Evolutionary conservation across 805 yeast genomes (phyloP).

Genomic region (Candida multigemmis): DNA sequence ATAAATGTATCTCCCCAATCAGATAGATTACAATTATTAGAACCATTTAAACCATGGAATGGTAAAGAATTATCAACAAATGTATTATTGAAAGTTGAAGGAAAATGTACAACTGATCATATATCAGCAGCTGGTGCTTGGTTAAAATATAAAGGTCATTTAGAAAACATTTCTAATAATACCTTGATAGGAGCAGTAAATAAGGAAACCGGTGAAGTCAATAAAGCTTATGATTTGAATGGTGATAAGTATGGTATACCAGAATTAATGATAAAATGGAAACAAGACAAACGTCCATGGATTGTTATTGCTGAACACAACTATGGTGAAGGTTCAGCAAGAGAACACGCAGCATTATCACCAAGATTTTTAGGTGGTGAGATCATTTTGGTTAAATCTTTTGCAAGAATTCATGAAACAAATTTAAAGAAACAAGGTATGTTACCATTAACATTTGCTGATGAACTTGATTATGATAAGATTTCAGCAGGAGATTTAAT

Average conservation of each 20-base stretch:
- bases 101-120: slow-evolving; percentile 97
- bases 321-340: slow-evolving; percentile 98
- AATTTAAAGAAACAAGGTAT: slow-evolving; percentile 97
- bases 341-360: slow-evolving; percentile 97
- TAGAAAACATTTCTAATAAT: slow-evolving; percentile 91
- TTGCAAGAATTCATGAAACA: slow-evolving; percentile 98
- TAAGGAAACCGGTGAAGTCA: slow-evolving; percentile 94
- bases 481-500: slow-evolving; percentile 70
- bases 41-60: slow-evolving; percentile 82
- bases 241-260: slow-evolving; percentile 77
- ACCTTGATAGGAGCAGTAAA: slow-evolving; percentile 96
- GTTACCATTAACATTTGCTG: slow-evolving; percentile 87
- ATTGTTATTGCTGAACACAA: slow-evolving; percentile 94
- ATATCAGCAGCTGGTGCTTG: slow-evolving; percentile 98
- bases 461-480: slow-evolving; percentile 82
- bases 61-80: slow-evolving; percentile 74
- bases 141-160: slow-evolving; percentile 97
- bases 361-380: slow-evolving; percentile 93
- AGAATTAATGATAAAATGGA: slow-evolving; percentile 96
- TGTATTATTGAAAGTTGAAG: slow-evolving; percentile 85
- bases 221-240: slow-evolving; percentile 79
- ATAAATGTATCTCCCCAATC: slow-evolving; percentile 79
- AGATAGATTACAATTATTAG: slow-evolving; percentile 83
- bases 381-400: slow-evolving; percentile 82
- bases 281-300: slow-evolving; percentile 79